A percentile compares a stretch with the other conserved stretches of the same genome.
These are phyloP conservation scores for Botrytis porri DNA, from an alignment of 2,329 filamentous ascomycete species.

Conservation along the genomic window DNA sequence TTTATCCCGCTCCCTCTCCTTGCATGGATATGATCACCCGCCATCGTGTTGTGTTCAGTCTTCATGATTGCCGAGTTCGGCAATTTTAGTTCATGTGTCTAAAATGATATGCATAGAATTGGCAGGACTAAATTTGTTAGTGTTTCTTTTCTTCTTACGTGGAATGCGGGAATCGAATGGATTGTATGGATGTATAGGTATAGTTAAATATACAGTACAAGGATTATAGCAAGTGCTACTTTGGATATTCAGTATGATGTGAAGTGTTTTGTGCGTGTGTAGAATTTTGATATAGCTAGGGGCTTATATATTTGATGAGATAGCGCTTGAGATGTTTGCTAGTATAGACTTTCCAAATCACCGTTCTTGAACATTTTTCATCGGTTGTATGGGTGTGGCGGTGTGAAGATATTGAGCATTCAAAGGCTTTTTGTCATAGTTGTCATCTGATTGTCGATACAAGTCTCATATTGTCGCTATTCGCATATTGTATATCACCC, in stretches of 20 bases:
- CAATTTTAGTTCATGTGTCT: neutral
- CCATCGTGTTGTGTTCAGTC: neutral
- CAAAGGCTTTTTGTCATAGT: neutral
- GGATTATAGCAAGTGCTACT: neutral
- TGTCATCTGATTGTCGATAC: neutral
- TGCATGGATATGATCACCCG: constrained; percentile 11
- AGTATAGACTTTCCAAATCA: neutral
- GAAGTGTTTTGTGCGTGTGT: neutral
- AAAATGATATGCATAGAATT: neutral
- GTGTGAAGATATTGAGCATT: too few relatives aligned
- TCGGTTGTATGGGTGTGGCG: neutral
- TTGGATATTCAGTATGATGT: neutral
- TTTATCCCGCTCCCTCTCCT: neutral
- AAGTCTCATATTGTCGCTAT: neutral
- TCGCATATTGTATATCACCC: neutral
- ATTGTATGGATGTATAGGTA: neutral
- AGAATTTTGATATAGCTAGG: neutral
- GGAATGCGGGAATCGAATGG: constrained; percentile 2
- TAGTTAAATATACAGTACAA: neutral
- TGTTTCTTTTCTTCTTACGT: neutral
- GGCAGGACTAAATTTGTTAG: neutral
- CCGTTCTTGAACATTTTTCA: neutral
- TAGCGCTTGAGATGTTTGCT: neutral
- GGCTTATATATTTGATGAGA: neutral
- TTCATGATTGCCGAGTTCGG: neutral